Conservation (phyloP, 1,284 basidiomycete genomes). For the Crepidotus sp. region DNA sequence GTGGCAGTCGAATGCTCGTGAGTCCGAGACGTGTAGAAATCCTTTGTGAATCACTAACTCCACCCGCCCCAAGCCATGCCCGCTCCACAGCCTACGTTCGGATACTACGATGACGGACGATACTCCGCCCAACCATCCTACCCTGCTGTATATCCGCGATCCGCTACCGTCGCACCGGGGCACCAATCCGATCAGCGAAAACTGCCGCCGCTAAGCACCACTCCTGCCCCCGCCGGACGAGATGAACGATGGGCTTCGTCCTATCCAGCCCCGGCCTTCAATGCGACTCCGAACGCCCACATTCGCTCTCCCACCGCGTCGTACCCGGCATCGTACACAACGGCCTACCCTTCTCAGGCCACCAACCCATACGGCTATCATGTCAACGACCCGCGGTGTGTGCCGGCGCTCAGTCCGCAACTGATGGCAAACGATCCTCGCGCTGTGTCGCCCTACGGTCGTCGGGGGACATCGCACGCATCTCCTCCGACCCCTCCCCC, state of each 20-base stretch:
- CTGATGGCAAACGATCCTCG: constrained; percentile 26
- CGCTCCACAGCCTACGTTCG: constrained; percentile 35
- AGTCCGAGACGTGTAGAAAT: constrained; percentile 17
- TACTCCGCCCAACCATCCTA: constrained; percentile 38
- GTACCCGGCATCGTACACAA: constrained; percentile 39
- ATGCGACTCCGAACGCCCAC: constrained; percentile 27
- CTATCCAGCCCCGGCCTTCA: constrained; percentile 29
- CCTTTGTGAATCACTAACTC: constrained; percentile 16
- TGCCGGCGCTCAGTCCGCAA: constrained; percentile 26
- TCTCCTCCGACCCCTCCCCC: constrained; percentile 26
- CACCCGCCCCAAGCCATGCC: constrained; percentile 22
- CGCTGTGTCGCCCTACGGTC: constrained; percentile 34
- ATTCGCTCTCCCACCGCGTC: constrained; percentile 50
- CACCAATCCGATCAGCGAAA: constrained; percentile 35
- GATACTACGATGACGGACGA: constrained; percentile 50
- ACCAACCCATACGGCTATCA: constrained; percentile 32
- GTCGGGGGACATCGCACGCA: constrained; percentile 24
- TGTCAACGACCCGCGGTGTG: constrained; percentile 26
- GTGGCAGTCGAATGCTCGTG: constrained; percentile 43
- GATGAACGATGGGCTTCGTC: constrained; percentile 41
- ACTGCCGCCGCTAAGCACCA: constrained; percentile 39
- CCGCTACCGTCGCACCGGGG: constrained; percentile 13
- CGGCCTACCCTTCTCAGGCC: constrained; percentile 22
- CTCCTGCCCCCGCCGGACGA: constrained; percentile 21
- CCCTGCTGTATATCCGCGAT: constrained; percentile 27